A percentile compares a stretch with the other conserved stretches of the same genome.
These are phyloP conservation scores for Fusarium clavum DNA, from an alignment of 2,329 filamentous ascomycete species.

Conservation along the genomic window DNA sequence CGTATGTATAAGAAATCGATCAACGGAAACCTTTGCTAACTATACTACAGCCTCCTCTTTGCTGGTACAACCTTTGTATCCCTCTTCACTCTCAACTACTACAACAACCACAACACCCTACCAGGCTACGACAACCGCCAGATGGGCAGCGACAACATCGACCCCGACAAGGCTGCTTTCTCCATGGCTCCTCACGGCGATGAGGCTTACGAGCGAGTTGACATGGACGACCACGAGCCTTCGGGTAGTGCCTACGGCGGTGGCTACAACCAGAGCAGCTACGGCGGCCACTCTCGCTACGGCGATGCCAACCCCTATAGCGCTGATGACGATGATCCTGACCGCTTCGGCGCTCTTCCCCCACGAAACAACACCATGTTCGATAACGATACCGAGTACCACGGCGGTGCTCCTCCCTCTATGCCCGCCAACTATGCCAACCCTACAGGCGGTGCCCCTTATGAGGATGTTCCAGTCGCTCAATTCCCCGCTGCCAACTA, in stretches of 20 bases:
- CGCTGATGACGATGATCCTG: conserved; percentile 55
- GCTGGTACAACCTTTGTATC: conserved; percentile 65
- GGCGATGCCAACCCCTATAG: conserved; percentile 54
- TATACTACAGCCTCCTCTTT: conserved; percentile 64
- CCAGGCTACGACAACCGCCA: conserved; percentile 69
- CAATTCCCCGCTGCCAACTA: conserved; percentile 70
- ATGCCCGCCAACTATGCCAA: conserved; percentile 44
- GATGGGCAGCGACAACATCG: conserved; percentile 64
- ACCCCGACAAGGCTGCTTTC: conserved; percentile 77
- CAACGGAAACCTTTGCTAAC: conserved; percentile 6
- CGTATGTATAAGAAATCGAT: conserved; percentile 58
- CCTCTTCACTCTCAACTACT: conserved; percentile 70
- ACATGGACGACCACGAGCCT: conserved; percentile 65
- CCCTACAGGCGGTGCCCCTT: conserved; percentile 39
- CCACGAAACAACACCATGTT: conserved; percentile 58
- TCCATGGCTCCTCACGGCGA: conserved; percentile 75
- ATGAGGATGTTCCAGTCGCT: conserved; percentile 55
- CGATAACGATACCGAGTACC: conserved; percentile 64
- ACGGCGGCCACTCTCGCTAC: conserved; percentile 50
- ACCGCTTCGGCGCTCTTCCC: conserved; percentile 55
- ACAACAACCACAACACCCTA: conserved; percentile 69
- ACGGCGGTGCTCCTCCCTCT: conserved; percentile 43
- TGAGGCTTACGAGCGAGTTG: conserved; percentile 72
- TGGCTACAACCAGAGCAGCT: conserved; percentile 51
- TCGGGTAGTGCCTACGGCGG: conserved; percentile 36